A percentile compares a stretch with the other conserved stretches of the same genome.
Evolutionary conservation across 139 green algal genomes (phyloP).

Genomic region (Microglena sp.): DNA sequence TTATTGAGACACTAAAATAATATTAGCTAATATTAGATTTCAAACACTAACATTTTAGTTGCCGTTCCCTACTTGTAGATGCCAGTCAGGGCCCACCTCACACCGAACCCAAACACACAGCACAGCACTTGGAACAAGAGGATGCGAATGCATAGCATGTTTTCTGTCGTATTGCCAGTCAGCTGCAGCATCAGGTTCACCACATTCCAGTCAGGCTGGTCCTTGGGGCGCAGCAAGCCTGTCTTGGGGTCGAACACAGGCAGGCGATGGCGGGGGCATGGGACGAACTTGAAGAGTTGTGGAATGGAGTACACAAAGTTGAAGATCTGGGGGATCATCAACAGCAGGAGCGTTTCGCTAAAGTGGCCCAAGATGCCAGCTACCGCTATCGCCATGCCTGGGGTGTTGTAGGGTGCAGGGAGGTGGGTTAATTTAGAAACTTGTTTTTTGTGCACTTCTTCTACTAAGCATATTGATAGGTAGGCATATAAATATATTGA

Average conservation of each 20-base stretch:
- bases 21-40: too few species aligned
- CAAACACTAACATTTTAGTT: background rate
- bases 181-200: conserved; percentile 88
- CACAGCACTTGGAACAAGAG: conserved; percentile 70
- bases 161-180: conserved; percentile 69
- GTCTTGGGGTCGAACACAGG: conserved; percentile 75
- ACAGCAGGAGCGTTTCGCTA: conserved; percentile 92
- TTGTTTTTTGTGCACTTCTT: too few species aligned
- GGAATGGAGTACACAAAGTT: conserved; percentile 95
- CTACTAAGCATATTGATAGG: too few species aligned
- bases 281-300: conserved; percentile 92
- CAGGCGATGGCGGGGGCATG: conserved; percentile 88
- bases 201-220: conserved; percentile 81
- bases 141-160: conserved; percentile 72
- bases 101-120: conserved; percentile 52
- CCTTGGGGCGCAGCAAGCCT: conserved; percentile 56
- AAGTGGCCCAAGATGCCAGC: conserved; percentile 96
- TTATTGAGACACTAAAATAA: too few species aligned
- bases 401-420: too few species aligned
- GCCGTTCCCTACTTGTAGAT: conserved; percentile 62
- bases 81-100: conserved; percentile 43
- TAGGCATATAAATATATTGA: too few species aligned
- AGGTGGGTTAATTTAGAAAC: too few species aligned
- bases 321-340: conserved; percentile 89
- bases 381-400: conserved; percentile 95